Percentiles rank a stretch among this genome's conserved stretches.
These are phyloP conservation scores for Sphaerulina musiva DNA, from an alignment of 2,329 filamentous ascomycete species.

Conservation along the genomic window DNA sequence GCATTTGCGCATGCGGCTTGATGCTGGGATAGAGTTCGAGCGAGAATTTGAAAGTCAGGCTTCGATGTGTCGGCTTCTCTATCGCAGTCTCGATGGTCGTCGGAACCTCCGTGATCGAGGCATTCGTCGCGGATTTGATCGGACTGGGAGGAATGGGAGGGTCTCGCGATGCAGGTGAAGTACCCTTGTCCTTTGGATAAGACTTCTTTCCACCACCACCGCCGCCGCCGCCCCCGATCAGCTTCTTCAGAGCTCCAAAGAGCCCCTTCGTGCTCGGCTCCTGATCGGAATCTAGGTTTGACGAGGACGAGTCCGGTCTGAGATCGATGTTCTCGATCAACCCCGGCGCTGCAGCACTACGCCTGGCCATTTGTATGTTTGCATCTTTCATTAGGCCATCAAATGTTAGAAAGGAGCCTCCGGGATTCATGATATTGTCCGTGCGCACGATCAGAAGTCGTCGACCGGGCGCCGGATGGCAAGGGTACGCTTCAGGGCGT, in stretches of 20 bases:
- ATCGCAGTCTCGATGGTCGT: constrained; percentile 22
- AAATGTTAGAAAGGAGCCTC: constrained; percentile 55
- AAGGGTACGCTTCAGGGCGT: constrained; percentile 70
- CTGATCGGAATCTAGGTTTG: constrained; percentile 24
- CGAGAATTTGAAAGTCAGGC: constrained; percentile 67
- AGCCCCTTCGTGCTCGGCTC: constrained; percentile 29
- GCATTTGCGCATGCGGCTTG: constrained; percentile 53
- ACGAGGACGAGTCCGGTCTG: constrained; percentile 26
- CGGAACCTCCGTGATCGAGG: neutral
- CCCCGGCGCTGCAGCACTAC: constrained; percentile 29
- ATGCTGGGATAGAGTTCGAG: constrained; percentile 58
- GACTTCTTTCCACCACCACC: constrained; percentile 19
- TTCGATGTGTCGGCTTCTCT: constrained; percentile 38
- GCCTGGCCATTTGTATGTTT: constrained; percentile 28
- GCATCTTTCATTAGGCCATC: constrained; percentile 50
- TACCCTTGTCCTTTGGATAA: constrained; percentile 22
- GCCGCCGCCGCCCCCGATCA: constrained; percentile 27
- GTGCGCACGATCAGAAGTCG: constrained; percentile 83
- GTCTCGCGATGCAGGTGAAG: constrained; percentile 15
- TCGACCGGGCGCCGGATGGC: constrained; percentile 75
- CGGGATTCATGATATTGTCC: constrained; percentile 54
- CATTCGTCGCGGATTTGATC: constrained; percentile 13
- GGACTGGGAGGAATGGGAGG: constrained; percentile 1
- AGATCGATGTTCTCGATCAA: constrained; percentile 26
- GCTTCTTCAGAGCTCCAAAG: constrained; percentile 32